Evolutionary conservation across 225 moss, liverwort and hornwort genomes (phyloP).

Genomic region (Marchantia paleacea): DNA sequence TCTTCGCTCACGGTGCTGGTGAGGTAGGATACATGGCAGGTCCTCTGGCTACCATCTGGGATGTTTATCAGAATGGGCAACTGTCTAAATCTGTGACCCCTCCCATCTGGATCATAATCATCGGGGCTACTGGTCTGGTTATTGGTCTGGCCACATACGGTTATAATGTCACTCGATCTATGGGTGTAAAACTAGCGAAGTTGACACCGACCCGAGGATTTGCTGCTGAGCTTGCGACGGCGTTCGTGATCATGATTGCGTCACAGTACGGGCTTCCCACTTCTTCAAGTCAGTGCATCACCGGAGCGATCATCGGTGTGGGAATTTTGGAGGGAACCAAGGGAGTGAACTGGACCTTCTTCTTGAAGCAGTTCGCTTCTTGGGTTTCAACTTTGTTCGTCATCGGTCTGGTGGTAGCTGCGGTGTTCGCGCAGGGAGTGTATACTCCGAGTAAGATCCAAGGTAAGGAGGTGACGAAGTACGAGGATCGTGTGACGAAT

Average conservation of each 20-base stretch:
- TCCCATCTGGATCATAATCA: slow-evolving; percentile 51
- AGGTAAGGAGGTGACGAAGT: slow-evolving; percentile 10
- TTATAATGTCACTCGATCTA: slow-evolving; percentile 57
- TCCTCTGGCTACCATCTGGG: slow-evolving; percentile 36
- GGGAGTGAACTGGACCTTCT: too few relatives aligned
- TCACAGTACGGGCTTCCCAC: too few relatives aligned
- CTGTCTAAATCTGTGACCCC: slow-evolving; percentile 42
- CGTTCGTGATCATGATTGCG: neutral
- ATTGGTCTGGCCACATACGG: slow-evolving; percentile 48
- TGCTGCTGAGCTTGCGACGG: slow-evolving; percentile 64
- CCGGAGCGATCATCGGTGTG: too few relatives aligned
- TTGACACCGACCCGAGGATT: slow-evolving; percentile 62
- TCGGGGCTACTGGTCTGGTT: slow-evolving; percentile 42
- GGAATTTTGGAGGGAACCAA: too few relatives aligned
- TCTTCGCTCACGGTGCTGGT: neutral
- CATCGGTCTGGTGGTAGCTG: too few relatives aligned
- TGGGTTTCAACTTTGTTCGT: too few relatives aligned
- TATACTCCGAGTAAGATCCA: slow-evolving; percentile 40
- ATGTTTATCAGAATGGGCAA: slow-evolving; percentile 39
- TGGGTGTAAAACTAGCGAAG: slow-evolving; percentile 62
- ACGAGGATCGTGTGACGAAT: slow-evolving; percentile 11
- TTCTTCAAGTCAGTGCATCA: too few relatives aligned
- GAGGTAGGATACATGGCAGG: slow-evolving; percentile 63
- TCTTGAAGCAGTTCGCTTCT: too few relatives aligned
- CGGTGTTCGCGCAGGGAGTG: too few relatives aligned